Evolutionary conservation across 2,329 filamentous ascomycete genomes (phyloP), one percentile per base, ranked within the genome.

Genomic region (Xylaria hypoxylon): DNA sequence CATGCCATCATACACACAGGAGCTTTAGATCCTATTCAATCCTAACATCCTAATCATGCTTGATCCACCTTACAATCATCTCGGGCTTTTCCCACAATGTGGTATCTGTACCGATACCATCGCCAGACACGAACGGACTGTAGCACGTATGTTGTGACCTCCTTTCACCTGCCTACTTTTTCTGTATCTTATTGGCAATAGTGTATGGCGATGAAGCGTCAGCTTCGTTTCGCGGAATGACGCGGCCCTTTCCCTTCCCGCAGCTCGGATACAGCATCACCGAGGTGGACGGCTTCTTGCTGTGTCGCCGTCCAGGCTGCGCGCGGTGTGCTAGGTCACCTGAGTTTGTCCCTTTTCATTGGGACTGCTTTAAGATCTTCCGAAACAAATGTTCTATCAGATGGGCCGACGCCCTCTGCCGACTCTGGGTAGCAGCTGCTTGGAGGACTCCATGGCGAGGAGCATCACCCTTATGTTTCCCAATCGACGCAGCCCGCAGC

Each of bases 71-170:
- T 50, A 50, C 8, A 7, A 4, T 17, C 40, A 58, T 47, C 40
- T 58, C 40, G 55, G 55, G n/a, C 64, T 66, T 33, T 66, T 35
- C 45, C 52, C 59, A 26, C 64, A 66, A 26, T 66, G 64, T 61
- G 58, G 58, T 24, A 42, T 42, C 33, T 66, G 64, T 62, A 50
- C 64, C 53, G 59, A 62, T 10, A 58, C 40, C 1, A 66, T 66
- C 13, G 4, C n/a, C 11, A 66, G 35, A 35, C 53, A 55, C 15
- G 52, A 59, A 47, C 59, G 59, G 48, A 56, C 33, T 38, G 17
- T 66, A 26, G 59, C 59, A 59, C 47, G 47, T 62, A 59, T 13
- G 58, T 55, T 44, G 26, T 24, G 15, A 47, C 38, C 19, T 13
- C 31, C 4, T 47, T 51, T 33, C n/a, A 19, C 40, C 40, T 13